These are phyloP conservation scores for Cryphonectria naterciae DNA, from an alignment of 2,329 filamentous ascomycete genomes.

Conservation along the genomic window DNA sequence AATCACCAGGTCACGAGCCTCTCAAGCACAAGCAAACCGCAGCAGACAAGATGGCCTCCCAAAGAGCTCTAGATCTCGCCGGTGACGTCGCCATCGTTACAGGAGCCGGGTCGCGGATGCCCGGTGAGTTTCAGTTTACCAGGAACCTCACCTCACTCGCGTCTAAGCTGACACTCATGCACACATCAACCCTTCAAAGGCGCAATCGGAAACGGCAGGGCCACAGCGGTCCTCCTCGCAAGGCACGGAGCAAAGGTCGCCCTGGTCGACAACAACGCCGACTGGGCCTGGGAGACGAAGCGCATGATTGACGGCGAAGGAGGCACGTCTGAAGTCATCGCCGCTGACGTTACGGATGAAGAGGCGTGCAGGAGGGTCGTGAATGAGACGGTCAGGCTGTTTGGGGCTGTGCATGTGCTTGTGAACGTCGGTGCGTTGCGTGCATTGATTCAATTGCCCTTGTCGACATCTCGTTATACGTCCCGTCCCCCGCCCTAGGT, in stretches of 20 bases:
- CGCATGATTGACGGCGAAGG: constrained; percentile 37
- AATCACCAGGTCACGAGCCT: neutral
- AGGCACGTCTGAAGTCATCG: constrained; percentile 34
- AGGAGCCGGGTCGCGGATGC: constrained; percentile 38
- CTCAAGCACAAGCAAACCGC: neutral
- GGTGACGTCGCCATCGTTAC: constrained; percentile 41
- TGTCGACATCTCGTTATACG: too few relatives aligned
- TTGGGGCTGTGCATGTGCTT: constrained; percentile 35
- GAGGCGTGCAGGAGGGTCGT: constrained; percentile 33
- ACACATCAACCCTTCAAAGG: constrained; percentile 17
- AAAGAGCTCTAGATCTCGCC: constrained; percentile 33
- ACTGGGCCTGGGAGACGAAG: constrained; percentile 36
- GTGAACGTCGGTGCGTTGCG: constrained; percentile 35
- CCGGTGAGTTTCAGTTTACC: constrained; percentile 27
- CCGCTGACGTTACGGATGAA: constrained; percentile 35
- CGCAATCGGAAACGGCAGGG: constrained; percentile 38
- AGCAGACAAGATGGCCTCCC: neutral
- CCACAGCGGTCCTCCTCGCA: constrained; percentile 37
- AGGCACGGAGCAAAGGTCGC: constrained; percentile 36
- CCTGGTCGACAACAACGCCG: constrained; percentile 34
- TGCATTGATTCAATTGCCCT: neutral
- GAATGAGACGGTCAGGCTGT: constrained; percentile 32
- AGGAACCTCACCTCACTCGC: neutral
- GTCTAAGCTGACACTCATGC: neutral
- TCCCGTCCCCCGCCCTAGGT: too few relatives aligned